phyloP scores from a whole-genome alignment of 2,329 filamentous ascomycete genomes.

The Cephalotrichum gorgonifer region DNA sequence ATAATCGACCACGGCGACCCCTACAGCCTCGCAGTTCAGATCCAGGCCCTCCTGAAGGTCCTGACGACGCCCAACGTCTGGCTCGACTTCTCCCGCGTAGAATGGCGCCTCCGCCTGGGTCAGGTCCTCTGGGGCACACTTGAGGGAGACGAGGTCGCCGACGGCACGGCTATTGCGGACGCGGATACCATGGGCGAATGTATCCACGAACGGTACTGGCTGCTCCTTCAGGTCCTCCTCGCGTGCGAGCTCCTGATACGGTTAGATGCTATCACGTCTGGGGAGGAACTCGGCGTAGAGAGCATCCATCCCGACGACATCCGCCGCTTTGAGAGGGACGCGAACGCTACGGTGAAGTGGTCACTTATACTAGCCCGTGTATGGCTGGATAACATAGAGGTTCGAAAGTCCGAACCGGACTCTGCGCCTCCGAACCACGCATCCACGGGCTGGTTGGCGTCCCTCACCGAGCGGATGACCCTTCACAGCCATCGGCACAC shows the following conservation, averaged over 20 bases:
- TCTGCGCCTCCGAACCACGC: conserved; percentile 9
- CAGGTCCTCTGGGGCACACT: conserved; percentile 58
- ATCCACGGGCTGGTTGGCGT: conserved; percentile 40
- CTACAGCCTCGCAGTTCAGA: conserved; percentile 58
- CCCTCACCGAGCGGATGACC: conserved; percentile 43
- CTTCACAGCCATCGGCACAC: conserved; percentile 20
- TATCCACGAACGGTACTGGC: conserved; percentile 55
- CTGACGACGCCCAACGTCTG: conserved; percentile 57
- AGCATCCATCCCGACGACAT: conserved; percentile 45
- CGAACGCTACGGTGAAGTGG: conserved; percentile 55
- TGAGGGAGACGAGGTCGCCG: conserved; percentile 40
- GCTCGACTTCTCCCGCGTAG: conserved; percentile 64
- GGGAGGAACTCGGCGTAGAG: conserved; percentile 43
- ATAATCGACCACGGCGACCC: conserved; percentile 48
- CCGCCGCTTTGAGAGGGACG: conserved; percentile 50
- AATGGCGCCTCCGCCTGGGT: conserved; percentile 64
- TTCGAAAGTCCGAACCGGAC: conserved; percentile 29
- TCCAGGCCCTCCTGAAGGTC: conserved; percentile 56
- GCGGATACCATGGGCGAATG: conserved; percentile 37
- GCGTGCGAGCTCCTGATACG: conserved; percentile 56
- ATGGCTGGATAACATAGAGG: conserved; percentile 59
- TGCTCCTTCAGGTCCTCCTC: conserved; percentile 54
- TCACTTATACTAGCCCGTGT: conserved; percentile 52
- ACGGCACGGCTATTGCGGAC: conserved; percentile 40
- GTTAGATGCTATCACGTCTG: conserved; percentile 51